A percentile compares a stretch with the other conserved stretches of the same genome.
Conservation (phyloP, 1,139 yeast species). For the Saccharomyces uvarum region DNA sequence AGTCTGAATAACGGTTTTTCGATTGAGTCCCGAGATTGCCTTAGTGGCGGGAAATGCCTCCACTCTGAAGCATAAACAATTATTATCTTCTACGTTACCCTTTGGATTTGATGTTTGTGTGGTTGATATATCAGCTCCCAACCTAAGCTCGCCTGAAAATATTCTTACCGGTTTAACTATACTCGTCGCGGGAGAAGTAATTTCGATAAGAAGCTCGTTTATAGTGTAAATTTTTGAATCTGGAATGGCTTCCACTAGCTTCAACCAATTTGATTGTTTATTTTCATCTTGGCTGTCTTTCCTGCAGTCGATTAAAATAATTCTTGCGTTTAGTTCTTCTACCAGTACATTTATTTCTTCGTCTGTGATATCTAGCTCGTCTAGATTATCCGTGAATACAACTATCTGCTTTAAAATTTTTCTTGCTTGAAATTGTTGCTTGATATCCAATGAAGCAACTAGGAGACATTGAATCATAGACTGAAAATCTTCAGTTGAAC, state of each 20-base stretch:
- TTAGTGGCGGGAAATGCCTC: slow-evolving; percentile 64
- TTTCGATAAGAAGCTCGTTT: slow-evolving; percentile 17
- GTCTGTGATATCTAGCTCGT: slow-evolving; percentile 34
- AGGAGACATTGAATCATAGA: slow-evolving; percentile 27
- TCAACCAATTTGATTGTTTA: slow-evolving; percentile 19
- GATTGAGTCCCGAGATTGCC: slow-evolving; percentile 36
- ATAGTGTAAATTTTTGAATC: slow-evolving; percentile 20
- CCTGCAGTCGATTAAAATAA: slow-evolving; percentile 17
- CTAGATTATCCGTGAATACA: slow-evolving; percentile 40
- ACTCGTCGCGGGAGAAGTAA: slow-evolving; percentile 15
- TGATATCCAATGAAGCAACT: slow-evolving; percentile 31
- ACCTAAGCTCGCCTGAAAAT: slow-evolving; percentile 35
- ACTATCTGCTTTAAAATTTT: slow-evolving; percentile 37
- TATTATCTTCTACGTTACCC: slow-evolving; percentile 21
- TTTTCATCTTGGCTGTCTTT: slow-evolving; percentile 4
- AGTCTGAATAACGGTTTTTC: slow-evolving; percentile 31
- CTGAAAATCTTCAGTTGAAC: slow-evolving; percentile 4
- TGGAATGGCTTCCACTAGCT: slow-evolving; percentile 15
- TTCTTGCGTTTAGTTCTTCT: slow-evolving; percentile 20
- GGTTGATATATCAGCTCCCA: slow-evolving; percentile 30
- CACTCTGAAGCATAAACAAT: slow-evolving; percentile 39
- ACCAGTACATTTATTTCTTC: slow-evolving; percentile 22
- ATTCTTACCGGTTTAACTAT: slow-evolving; percentile 34
- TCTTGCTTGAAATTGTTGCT: slow-evolving; percentile 29
- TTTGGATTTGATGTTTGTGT: not conserved